These are phyloP conservation scores for Pulicaria dysenterica DNA, from an alignment of 129 eudicot genomes.

Conservation along the genomic window DNA sequence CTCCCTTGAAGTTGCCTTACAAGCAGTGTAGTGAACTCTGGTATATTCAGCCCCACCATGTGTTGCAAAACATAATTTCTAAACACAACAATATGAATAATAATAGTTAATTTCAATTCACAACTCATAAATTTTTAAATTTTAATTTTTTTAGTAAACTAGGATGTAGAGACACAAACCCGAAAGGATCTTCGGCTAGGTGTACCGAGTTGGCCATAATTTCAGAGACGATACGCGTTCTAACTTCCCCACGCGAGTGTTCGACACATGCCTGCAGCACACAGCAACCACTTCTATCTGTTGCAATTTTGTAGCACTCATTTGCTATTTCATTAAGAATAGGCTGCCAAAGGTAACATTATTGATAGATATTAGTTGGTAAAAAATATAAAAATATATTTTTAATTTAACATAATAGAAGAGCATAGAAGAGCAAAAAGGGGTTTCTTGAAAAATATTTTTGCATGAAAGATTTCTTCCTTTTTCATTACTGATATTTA, in stretches of 20 bases:
- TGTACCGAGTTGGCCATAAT: slow-evolving; percentile 47
- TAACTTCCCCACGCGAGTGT: slow-evolving; percentile 44
- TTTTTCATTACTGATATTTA: not conserved
- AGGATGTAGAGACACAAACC: slow-evolving; percentile 46
- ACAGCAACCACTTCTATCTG: slow-evolving; percentile 69
- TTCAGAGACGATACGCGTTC: slow-evolving; percentile 44
- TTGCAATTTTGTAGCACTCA: slow-evolving; percentile 60
- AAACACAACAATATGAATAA: slow-evolving; percentile 2
- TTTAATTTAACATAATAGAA: too few species aligned
- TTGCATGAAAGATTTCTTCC: not conserved
- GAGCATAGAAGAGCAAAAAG: not conserved
- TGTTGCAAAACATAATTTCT: slow-evolving; percentile 88
- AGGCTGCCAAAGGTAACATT: slow-evolving; percentile 41
- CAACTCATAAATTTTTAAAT: not conserved
- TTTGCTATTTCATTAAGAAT: slow-evolving; percentile 58
- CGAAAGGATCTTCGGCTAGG: slow-evolving; percentile 77
- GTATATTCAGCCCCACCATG: slow-evolving; percentile 50
- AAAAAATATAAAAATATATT: too few species aligned
- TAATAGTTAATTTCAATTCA: not conserved
- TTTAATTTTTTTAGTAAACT: not conserved
- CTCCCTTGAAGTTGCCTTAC: slow-evolving; percentile 51
- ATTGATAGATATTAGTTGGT: too few species aligned
- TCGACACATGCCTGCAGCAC: slow-evolving; percentile 73
- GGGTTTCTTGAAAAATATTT: not conserved
- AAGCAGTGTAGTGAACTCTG: slow-evolving; percentile 48